These are phyloP conservation scores for Kwoniella newhampshirensis DNA, from an alignment of 768 basidiomycete genomes.

Conservation along the genomic window DNA sequence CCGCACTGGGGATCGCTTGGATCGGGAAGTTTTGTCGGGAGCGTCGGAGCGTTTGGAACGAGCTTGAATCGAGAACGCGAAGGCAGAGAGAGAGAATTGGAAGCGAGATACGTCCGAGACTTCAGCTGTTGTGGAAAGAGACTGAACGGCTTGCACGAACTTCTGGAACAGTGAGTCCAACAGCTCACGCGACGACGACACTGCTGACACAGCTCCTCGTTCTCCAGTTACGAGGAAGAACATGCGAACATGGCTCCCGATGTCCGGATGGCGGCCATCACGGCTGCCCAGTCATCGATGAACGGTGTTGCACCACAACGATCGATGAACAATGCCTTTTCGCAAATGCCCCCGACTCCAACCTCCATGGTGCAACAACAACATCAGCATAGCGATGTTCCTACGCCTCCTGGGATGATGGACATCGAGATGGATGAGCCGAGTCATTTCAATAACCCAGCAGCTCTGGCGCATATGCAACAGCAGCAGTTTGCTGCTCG, in stretches of 20 bases:
- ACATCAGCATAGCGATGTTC: slow-evolving; percentile 29
- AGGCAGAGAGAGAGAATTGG: slow-evolving; percentile 44
- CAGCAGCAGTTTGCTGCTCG: slow-evolving; percentile 2
- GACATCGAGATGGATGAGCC: slow-evolving; percentile 53
- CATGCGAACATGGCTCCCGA: slow-evolving; percentile 49
- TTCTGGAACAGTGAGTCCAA: slow-evolving; percentile 52
- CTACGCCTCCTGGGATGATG: slow-evolving; percentile 52
- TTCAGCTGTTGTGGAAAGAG: slow-evolving; percentile 50
- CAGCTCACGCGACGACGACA: too few relatives aligned
- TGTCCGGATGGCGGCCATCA: slow-evolving; percentile 37
- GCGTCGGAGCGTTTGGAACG: slow-evolving; percentile 32
- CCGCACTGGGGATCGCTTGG: slow-evolving; percentile 32
- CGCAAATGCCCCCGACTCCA: slow-evolving; percentile 21
- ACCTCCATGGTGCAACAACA: slow-evolving; percentile 10
- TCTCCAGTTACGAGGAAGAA: slow-evolving; percentile 49
- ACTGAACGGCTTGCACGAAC: slow-evolving; percentile 50
- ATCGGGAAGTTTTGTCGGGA: slow-evolving; percentile 35
- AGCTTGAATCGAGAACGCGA: slow-evolving; percentile 21
- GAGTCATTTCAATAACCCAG: background rate
- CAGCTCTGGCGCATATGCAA: slow-evolving; percentile 4
- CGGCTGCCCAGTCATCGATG: slow-evolving; percentile 28
- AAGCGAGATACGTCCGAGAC: slow-evolving; percentile 49
- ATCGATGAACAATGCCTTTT: background rate
- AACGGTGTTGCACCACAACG: background rate
- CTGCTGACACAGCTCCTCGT: slow-evolving; percentile 8